Percentiles rank a stretch among this genome's conserved stretches.
Evolutionary conservation across 2,329 filamentous ascomycete genomes (phyloP).

Genomic region (Penicillium glabrum): DNA sequence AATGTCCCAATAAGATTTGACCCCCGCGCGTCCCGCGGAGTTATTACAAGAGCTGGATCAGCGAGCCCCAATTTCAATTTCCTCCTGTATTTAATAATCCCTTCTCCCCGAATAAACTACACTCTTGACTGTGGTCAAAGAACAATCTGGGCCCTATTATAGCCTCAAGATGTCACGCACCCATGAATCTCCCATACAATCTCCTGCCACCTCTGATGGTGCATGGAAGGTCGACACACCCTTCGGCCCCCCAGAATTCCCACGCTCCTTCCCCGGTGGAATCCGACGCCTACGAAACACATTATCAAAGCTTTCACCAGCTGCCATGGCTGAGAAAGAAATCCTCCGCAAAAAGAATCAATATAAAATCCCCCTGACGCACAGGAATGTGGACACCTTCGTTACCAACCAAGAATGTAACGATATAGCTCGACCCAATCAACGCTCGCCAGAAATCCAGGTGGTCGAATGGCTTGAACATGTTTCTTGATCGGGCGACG

Average conservation of each 20-base stretch:
- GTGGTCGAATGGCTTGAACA: conserved; percentile 74
- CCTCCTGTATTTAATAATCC: background rate
- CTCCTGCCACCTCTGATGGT: conserved; percentile 26
- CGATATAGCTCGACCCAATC: conserved; percentile 60
- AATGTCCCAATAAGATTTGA: conserved; percentile 6
- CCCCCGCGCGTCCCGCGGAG: conserved; percentile 15
- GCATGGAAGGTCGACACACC: conserved; percentile 34
- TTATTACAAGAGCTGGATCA: conserved; percentile 3
- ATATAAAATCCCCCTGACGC: conserved; percentile 35
- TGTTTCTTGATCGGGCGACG: conserved; percentile 62
- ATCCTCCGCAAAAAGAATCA: conserved; percentile 37
- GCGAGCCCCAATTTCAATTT: background rate
- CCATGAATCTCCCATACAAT: background rate
- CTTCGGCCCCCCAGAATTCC: conserved; percentile 32
- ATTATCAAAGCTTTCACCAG: conserved; percentile 33
- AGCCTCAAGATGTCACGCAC: background rate
- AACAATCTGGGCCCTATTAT: background rate
- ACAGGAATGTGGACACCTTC: conserved; percentile 38
- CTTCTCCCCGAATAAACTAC: background rate
- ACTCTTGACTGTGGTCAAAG: background rate
- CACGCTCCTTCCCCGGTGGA: conserved; percentile 27
- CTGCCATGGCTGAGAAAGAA: conserved; percentile 35
- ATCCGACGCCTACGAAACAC: conserved; percentile 38
- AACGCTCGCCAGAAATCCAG: conserved; percentile 61
- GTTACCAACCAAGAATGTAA: conserved; percentile 33